phyloP scores from a whole-genome alignment of 2,329 filamentous ascomycete species.

The Niveomyces coronatus region DNA sequence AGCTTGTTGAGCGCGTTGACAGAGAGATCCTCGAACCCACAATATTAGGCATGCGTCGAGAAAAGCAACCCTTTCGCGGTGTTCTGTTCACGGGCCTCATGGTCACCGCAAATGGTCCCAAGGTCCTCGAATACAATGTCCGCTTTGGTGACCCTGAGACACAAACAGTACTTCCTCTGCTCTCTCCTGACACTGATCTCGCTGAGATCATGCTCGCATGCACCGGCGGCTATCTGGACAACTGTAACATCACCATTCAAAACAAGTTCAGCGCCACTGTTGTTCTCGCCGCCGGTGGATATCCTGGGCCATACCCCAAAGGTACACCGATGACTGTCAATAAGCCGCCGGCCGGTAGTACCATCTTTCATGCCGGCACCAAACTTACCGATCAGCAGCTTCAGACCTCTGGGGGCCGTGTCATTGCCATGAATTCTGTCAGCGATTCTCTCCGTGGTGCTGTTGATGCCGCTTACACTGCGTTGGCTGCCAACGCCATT shows the following conservation, averaged over 20 bases:
- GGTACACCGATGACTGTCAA: constrained; percentile 51
- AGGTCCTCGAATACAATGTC: constrained; percentile 86
- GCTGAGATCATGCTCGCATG: constrained; percentile 85
- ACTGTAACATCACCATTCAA: constrained; percentile 57
- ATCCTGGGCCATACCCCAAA: constrained; percentile 78
- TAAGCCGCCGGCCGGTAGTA: constrained; percentile 33
- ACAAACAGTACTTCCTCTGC: constrained; percentile 71
- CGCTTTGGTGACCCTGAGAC: constrained; percentile 89
- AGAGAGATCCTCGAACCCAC: constrained; percentile 79
- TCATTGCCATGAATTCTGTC: constrained; percentile 84
- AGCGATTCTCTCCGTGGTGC: constrained; percentile 65
- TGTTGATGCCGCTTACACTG: constrained; percentile 78
- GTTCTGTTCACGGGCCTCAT: constrained; percentile 86
- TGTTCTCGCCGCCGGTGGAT: constrained; percentile 86
- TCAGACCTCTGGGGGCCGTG: constrained; percentile 73
- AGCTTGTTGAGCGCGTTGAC: constrained; percentile 70
- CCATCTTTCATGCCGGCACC: constrained; percentile 92
- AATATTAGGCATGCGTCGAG: constrained; percentile 75
- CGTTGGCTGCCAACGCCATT: constrained; percentile 57
- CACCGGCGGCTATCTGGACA: constrained; percentile 61
- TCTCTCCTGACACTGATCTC: constrained; percentile 70
- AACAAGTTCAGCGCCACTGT: constrained; percentile 75
- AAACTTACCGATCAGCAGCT: constrained; percentile 51
- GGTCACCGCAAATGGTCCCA: constrained; percentile 73
- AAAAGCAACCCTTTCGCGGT: constrained; percentile 63